Evolutionary conservation across 1,284 basidiomycete genomes (phyloP).

Genomic region (Malassezia pachydermatis): DNA sequence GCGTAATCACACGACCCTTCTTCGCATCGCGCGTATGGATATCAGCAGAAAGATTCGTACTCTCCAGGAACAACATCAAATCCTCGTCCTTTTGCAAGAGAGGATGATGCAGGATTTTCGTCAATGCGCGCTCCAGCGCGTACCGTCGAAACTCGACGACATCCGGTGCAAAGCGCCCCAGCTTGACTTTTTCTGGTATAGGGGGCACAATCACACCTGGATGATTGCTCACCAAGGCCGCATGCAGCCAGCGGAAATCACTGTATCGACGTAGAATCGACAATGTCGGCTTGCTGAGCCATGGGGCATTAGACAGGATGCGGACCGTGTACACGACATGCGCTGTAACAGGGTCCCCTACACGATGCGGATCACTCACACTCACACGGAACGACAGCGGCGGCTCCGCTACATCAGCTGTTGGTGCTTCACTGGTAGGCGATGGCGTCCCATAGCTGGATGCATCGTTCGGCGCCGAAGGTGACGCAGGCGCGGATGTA

Average conservation of each 20-base stretch:
- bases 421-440: slow-evolving; percentile 18
- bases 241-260: slow-evolving; percentile 94
- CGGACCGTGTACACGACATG: slow-evolving; percentile 51
- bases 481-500: background rate
- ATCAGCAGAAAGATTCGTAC: slow-evolving; percentile 49
- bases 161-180: slow-evolving; percentile 52
- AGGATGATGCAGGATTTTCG: slow-evolving; percentile 50
- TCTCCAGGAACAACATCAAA: slow-evolving; percentile 49
- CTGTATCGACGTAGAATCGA: slow-evolving; percentile 84
- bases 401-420: slow-evolving; percentile 13
- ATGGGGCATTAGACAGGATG: slow-evolving; percentile 29
- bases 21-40: slow-evolving; percentile 58
- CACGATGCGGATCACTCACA: slow-evolving; percentile 44
- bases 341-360: slow-evolving; percentile 41
- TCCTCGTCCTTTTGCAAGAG: slow-evolving; percentile 50
- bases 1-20: slow-evolving; percentile 40
- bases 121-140: slow-evolving; percentile 49
- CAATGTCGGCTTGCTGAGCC: slow-evolving; percentile 26
- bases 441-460: slow-evolving; percentile 8
- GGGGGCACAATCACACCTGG: slow-evolving; percentile 95
- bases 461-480: background rate
- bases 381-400: slow-evolving; percentile 28
- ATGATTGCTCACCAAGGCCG: slow-evolving; percentile 77
- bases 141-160: slow-evolving; percentile 50
- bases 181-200: slow-evolving; percentile 85